Evolutionary conservation across 305 asterid genomes (phyloP).

Genomic region (Solanum hybrid): DNA sequence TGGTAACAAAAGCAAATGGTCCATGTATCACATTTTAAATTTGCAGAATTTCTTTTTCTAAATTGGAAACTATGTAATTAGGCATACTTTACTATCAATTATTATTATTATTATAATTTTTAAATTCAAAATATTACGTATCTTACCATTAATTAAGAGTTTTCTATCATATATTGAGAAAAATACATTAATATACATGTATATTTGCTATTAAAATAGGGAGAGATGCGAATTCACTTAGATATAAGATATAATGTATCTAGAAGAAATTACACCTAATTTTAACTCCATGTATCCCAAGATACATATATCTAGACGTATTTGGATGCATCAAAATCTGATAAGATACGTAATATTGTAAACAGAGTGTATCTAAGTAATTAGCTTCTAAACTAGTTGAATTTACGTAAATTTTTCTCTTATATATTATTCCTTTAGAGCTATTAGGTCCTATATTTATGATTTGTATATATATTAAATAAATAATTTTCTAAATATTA

Average conservation of each 20-base stretch:
- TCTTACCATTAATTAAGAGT: background rate
- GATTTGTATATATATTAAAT: background rate
- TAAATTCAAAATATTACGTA: background rate
- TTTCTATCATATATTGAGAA: background rate
- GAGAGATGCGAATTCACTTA: background rate
- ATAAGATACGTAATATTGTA: too few relatives aligned
- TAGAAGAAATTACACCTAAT: background rate
- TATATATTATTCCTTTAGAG: background rate
- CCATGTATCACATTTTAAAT: background rate
- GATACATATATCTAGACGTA: background rate
- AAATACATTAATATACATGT: background rate
- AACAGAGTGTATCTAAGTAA: background rate
- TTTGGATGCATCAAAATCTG: background rate
- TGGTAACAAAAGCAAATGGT: background rate
- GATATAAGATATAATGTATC: background rate
- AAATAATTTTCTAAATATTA: background rate
- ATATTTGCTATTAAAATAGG: background rate
- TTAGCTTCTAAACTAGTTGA: background rate
- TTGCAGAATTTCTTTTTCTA: background rate
- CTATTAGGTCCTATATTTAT: background rate
- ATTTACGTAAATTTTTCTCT: too few relatives aligned
- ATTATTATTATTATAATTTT: too few relatives aligned
- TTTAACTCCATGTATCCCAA: background rate
- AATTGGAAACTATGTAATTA: background rate
- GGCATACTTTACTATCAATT: background rate